A percentile compares a stretch with the other conserved stretches of the same genome.
phyloP scores from a whole-genome alignment of 495 filamentous ascomycete species.

The Penicillium steckii region DNA sequence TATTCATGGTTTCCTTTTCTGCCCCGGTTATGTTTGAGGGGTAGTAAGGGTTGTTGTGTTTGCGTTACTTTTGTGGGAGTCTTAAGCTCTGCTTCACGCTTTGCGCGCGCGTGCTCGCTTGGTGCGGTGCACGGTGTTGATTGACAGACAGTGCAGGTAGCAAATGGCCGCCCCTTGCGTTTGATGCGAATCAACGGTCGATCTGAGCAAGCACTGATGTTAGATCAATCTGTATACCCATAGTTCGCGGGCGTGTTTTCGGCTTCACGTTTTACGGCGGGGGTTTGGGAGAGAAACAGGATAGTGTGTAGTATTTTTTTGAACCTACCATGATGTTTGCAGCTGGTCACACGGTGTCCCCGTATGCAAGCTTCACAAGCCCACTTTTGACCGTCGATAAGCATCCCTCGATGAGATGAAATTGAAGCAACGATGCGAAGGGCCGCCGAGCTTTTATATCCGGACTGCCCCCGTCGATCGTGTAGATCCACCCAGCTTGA shows the following conservation, averaged over 20 bases:
- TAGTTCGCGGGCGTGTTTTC: neutral
- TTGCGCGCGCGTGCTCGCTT: slow-evolving; percentile 86
- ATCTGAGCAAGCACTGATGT: slow-evolving; percentile 58
- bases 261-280: no score
- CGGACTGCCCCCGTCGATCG: slow-evolving; percentile 11
- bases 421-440: slow-evolving; percentile 8
- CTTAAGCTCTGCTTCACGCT: slow-evolving; percentile 85
- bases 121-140: slow-evolving; percentile 87
- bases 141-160: slow-evolving; percentile 93
- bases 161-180: slow-evolving; percentile 95
- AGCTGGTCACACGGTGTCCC: slow-evolving; percentile 75
- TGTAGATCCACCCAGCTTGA: neutral
- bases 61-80: slow-evolving; percentile 37
- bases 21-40: neutral
- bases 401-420: slow-evolving; percentile 53
- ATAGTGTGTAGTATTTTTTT: neutral
- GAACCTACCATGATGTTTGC: slow-evolving; percentile 47
- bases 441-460: slow-evolving; percentile 16
- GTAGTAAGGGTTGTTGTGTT: slow-evolving; percentile 9
- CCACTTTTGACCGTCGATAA: slow-evolving; percentile 86
- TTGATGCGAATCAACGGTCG: slow-evolving; percentile 91
- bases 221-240: neutral
- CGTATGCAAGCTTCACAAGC: slow-evolving; percentile 91
- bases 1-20: neutral
- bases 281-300: neutral